A percentile compares a stretch with the other conserved stretches of the same genome.
These are phyloP conservation scores for Chaetomium cochliodes DNA, from an alignment of 495 filamentous ascomycete genomes.

Conservation along the genomic window DNA sequence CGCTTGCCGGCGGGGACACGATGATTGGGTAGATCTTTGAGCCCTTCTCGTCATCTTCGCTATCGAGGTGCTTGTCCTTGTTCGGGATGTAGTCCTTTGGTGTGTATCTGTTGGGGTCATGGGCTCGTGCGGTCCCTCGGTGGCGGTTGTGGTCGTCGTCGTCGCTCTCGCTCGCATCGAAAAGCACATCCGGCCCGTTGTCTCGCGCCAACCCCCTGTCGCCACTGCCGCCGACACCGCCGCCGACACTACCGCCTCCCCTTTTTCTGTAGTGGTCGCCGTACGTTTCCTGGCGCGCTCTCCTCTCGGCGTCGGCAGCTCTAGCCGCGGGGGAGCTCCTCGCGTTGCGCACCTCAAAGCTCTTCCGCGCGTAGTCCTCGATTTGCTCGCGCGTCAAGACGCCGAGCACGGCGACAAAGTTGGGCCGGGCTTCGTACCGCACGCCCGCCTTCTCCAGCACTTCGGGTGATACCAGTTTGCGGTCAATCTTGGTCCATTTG, in stretches of 20 bases:
- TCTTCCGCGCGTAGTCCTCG: conserved; percentile 55
- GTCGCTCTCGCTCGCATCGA: conserved; percentile 33
- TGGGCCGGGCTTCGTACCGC: conserved; percentile 66
- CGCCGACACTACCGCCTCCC: too few species aligned
- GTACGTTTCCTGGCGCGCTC: conserved; percentile 23
- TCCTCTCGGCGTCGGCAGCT: not conserved
- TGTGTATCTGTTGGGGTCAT: conserved; percentile 10
- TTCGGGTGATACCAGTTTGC: conserved; percentile 63
- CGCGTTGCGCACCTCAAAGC: conserved; percentile 54
- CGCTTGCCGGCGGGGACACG: conserved; percentile 41
- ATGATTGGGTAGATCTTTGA: conserved; percentile 42
- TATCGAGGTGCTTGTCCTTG: conserved; percentile 2
- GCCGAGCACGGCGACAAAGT: conserved; percentile 67
- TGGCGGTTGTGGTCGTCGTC: conserved; percentile 29
- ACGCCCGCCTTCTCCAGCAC: conserved; percentile 62
- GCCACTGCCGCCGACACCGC: not conserved
- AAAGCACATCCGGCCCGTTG: conserved; percentile 25
- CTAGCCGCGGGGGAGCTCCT: conserved; percentile 21
- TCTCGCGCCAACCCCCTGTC: conserved; percentile 9
- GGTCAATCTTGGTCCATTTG: conserved; percentile 69
- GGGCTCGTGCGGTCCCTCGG: not conserved
- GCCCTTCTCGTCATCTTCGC: conserved; percentile 29
- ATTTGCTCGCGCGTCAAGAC: conserved; percentile 61
- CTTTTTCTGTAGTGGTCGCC: conserved; percentile 11
- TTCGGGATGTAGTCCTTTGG: conserved; percentile 16